A percentile compares a stretch with the other conserved stretches of the same genome.
These are phyloP conservation scores for Colletotrichum plurivorum DNA, from an alignment of 2,329 filamentous ascomycete genomes.

Conservation along the genomic window DNA sequence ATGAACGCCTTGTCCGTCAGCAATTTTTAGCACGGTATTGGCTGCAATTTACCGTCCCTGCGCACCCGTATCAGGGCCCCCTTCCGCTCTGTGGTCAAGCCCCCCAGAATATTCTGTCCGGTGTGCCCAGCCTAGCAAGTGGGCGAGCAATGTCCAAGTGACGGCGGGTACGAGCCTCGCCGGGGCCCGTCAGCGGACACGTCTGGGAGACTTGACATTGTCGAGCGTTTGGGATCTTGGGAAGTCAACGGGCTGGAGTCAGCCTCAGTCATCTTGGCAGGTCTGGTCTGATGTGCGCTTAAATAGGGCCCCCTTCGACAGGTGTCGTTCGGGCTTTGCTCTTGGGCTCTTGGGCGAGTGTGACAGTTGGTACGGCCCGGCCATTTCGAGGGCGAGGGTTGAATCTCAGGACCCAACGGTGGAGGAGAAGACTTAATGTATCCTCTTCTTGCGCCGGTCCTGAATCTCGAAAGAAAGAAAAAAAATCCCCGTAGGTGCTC, in stretches of 20 bases:
- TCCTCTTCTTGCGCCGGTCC: conserved; percentile 29
- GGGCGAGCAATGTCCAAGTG: conserved; percentile 9
- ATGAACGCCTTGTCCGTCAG: conserved; percentile 32
- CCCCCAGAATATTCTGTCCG: neutral
- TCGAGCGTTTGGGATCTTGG: neutral
- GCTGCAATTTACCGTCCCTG: conserved; percentile 38
- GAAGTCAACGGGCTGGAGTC: conserved; percentile 24
- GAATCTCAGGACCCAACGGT: conserved; percentile 19
- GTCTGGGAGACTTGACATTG: neutral
- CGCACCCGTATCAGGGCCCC: conserved; percentile 29
- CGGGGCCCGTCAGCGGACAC: neutral
- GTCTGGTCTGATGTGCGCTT: conserved; percentile 19
- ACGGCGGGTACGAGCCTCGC: conserved; percentile 24
- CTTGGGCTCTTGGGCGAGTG: neutral
- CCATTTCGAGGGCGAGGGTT: conserved; percentile 6
- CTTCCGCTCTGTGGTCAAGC: conserved; percentile 5
- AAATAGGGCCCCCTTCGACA: conserved; percentile 3
- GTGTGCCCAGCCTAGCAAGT: conserved; percentile 15
- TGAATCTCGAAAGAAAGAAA: conserved; percentile 35
- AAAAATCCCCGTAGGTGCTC: conserved; percentile 11
- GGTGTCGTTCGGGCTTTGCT: conserved; percentile 4
- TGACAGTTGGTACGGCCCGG: neutral
- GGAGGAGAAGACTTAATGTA: conserved; percentile 28
- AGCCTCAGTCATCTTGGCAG: conserved; percentile 36
- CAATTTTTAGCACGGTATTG: conserved; percentile 38